A percentile compares a stretch with the other conserved stretches of the same genome.
Conservation (phyloP, 495 filamentous ascomycete species). For the Xylaria nigripes region DNA sequence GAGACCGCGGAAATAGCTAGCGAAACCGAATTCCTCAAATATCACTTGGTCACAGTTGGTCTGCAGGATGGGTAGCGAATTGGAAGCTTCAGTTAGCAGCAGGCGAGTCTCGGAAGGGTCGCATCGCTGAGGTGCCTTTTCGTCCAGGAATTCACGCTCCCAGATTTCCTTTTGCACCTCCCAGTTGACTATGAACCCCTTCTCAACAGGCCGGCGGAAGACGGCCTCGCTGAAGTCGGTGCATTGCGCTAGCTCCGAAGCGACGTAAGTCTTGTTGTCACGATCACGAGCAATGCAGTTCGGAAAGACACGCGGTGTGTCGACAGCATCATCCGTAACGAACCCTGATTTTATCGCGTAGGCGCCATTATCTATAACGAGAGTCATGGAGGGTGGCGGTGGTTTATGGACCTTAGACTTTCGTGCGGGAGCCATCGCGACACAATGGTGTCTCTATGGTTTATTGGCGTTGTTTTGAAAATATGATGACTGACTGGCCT, state of each 20-base stretch:
- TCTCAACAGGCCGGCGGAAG: conserved; percentile 88
- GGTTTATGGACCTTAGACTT: conserved; percentile 37
- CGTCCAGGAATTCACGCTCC: conserved; percentile 81
- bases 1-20: conserved; percentile 67
- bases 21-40: conserved; percentile 97
- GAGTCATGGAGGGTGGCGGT: conserved; percentile 52
- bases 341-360: conserved; percentile 92
- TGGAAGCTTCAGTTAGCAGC: conserved; percentile 85
- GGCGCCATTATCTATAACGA: conserved; percentile 91
- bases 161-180: conserved; percentile 93
- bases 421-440: conserved; percentile 35
- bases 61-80: conserved; percentile 70
- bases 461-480: too few species aligned
- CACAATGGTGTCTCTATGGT: too few species aligned
- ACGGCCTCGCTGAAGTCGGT: conserved; percentile 82
- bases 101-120: conserved; percentile 75
- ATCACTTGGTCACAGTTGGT: conserved; percentile 90
- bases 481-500: too few species aligned
- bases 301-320: conserved; percentile 63
- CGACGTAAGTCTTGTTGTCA: conserved; percentile 68
- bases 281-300: conserved; percentile 84
- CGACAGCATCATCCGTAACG: conserved; percentile 37
- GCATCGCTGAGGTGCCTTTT: conserved; percentile 56
- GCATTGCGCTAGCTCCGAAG: conserved; percentile 69
- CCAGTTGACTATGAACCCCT: conserved; percentile 94